Conservation (phyloP, 371 early-diverging fungal genomes). For the Parasitella parasitica region DNA sequence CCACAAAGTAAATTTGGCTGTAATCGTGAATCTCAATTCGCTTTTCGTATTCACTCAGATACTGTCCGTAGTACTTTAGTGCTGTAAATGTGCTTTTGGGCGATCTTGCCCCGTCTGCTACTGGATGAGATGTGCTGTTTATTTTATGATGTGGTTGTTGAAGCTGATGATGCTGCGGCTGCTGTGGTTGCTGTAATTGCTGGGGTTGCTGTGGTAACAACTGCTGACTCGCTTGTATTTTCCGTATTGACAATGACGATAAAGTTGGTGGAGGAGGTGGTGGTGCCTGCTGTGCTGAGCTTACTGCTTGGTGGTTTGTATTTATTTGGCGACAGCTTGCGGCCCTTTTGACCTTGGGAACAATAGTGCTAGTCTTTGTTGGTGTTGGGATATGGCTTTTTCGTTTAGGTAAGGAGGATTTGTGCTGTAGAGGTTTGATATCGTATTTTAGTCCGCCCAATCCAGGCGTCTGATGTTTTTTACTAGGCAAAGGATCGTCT, state of each 20-base stretch:
- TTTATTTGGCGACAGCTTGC: not conserved
- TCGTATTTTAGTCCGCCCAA: not conserved
- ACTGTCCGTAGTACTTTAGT: conserved; percentile 29
- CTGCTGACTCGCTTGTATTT: not conserved
- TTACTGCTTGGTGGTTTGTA: not conserved
- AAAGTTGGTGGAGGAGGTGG: not conserved
- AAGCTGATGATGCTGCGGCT: not conserved
- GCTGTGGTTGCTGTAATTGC: not conserved
- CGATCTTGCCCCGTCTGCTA: conserved; percentile 14
- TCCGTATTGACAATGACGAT: too few species aligned
- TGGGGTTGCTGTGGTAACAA: not conserved
- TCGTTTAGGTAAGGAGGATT: not conserved
- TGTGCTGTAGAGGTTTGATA: not conserved
- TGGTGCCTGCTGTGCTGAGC: not conserved
- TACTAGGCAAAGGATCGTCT: not conserved
- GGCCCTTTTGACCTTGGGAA: not conserved
- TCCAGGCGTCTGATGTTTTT: not conserved
- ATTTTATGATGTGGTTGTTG: not conserved
- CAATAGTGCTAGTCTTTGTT: not conserved
- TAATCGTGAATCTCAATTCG: conserved; percentile 74
- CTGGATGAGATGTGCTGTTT: not conserved
- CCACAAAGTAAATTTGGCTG: conserved; percentile 79
- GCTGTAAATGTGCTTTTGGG: conserved; percentile 35
- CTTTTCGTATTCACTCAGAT: conserved; percentile 77
- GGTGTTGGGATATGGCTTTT: conserved; percentile 1